Evolutionary conservation across 345 rosid species (phyloP), one percentile per base, ranked within the genome.

Genomic region (Hirschfeldia incana): DNA sequence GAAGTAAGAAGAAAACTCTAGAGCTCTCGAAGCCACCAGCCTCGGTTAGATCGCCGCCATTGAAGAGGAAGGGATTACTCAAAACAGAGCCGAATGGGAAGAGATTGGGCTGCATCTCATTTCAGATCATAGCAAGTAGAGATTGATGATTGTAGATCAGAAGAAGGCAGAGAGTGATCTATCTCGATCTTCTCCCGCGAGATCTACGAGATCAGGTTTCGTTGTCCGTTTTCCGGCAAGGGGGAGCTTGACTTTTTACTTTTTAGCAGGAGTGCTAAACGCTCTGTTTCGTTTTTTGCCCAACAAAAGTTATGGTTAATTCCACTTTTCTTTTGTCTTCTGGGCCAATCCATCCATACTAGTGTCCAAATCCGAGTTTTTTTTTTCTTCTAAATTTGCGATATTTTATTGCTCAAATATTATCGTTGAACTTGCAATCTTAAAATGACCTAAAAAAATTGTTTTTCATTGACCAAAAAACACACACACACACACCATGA

Each of bases 81-180:
- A 91, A 85, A 68, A 80, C 84, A 69, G 80, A 75, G 72, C 89
- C 90, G 74, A 91, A 87, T 65, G 91, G 92, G 85, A 91, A 91
- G 67, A 74, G 86, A 80, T 85, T 89, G 67, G 90, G 89, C 89
- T 93, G 97, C 97, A 93, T 93, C 86, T 91, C 90, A 87, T 64
- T 49, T 74, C 70, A 64, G 72, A 49, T 69, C 63, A 53, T 69
- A 46, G 4, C 72, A 27, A 36, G 39, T 68, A 5, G 70, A 46
- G 16, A 46, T 11, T 42, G 2, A 3, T n/a, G n/a, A n/a, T 13
- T 4, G 12, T n/a, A 46, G 53, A 46, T 46, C 53, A 39, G 46
- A 39, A 39, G 46, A 9, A 39, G 46, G 10, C 4, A 36, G 46
- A 37, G 37, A 37, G 44, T 9, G 46, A 39, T 39, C 46, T 39